Evolutionary conservation across 257 asterid genomes (phyloP).

Genomic region (Fraxinus anomala): DNA sequence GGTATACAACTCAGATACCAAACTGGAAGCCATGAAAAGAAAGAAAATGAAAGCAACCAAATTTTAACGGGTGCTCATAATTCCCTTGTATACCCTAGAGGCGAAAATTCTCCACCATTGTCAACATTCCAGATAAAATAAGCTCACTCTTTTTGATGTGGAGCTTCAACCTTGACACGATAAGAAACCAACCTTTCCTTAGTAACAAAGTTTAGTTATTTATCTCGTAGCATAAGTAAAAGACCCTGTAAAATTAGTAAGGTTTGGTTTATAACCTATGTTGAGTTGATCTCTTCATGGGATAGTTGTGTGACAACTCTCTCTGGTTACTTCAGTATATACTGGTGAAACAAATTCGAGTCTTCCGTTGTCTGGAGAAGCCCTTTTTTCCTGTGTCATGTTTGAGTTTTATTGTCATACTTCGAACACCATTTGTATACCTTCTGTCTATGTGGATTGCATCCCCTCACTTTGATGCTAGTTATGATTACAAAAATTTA

Average conservation of each 20-base stretch:
- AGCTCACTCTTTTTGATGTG: background rate
- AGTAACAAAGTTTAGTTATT: background rate
- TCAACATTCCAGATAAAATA: background rate
- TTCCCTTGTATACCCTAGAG: background rate
- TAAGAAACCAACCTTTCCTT: background rate
- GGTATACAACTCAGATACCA: background rate
- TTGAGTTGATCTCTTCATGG: background rate
- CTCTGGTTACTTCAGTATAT: background rate
- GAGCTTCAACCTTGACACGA: background rate
- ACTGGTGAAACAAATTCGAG: background rate
- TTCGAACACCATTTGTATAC: background rate
- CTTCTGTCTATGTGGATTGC: background rate
- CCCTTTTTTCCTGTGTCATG: background rate
- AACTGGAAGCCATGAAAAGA: background rate
- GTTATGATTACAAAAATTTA: background rate
- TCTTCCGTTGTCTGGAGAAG: background rate
- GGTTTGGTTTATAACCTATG: background rate
- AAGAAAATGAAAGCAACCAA: conserved; percentile 2
- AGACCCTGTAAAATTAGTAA: background rate
- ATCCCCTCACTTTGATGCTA: conserved; percentile 15
- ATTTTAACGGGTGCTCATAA: background rate
- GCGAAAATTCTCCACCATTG: background rate
- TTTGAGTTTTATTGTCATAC: background rate
- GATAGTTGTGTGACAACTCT: background rate
- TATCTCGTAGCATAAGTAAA: background rate